phyloP scores from a whole-genome alignment of 2,329 filamentous ascomycete species.

The Cercospora sojina region DNA sequence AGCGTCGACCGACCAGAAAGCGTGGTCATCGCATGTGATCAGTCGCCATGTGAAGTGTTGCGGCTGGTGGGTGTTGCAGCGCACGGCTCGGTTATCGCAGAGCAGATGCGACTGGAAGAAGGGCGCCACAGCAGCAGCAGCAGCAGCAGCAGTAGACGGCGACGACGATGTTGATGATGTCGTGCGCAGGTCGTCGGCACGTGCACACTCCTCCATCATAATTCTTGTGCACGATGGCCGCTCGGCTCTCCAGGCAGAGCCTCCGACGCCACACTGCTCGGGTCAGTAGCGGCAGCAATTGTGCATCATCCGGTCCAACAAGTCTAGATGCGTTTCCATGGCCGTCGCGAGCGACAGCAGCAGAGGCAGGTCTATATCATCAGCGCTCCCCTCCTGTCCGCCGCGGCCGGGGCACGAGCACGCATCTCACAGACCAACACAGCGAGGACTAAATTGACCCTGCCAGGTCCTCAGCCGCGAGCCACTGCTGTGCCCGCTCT shows the following conservation, averaged over 20 bases:
- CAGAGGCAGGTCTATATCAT: background rate
- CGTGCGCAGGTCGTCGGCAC: background rate
- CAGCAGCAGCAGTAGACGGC: background rate
- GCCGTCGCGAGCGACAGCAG: background rate
- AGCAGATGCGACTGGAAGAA: slow-evolving; percentile 7
- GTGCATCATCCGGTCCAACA: background rate
- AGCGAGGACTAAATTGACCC: background rate
- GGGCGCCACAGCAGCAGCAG: background rate
- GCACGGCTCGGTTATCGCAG: background rate
- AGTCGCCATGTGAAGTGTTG: slow-evolving; percentile 19
- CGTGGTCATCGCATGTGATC: slow-evolving; percentile 17
- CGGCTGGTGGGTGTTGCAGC: background rate
- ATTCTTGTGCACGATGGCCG: background rate
- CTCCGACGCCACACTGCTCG: background rate
- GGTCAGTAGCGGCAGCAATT: background rate
- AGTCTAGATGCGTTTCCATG: background rate
- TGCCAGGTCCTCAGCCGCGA: background rate
- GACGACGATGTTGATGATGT: background rate
- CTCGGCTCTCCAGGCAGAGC: background rate
- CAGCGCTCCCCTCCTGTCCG: background rate
- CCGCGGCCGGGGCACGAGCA: background rate
- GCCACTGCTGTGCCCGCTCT: background rate
- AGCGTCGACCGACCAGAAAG: slow-evolving; percentile 18
- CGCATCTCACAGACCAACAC: background rate
- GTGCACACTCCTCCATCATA: background rate